Evolutionary conservation across 2,329 filamentous ascomycete species (phyloP), one percentile per base, ranked within the genome.

Genomic region (Rachicladosporium sp.): DNA sequence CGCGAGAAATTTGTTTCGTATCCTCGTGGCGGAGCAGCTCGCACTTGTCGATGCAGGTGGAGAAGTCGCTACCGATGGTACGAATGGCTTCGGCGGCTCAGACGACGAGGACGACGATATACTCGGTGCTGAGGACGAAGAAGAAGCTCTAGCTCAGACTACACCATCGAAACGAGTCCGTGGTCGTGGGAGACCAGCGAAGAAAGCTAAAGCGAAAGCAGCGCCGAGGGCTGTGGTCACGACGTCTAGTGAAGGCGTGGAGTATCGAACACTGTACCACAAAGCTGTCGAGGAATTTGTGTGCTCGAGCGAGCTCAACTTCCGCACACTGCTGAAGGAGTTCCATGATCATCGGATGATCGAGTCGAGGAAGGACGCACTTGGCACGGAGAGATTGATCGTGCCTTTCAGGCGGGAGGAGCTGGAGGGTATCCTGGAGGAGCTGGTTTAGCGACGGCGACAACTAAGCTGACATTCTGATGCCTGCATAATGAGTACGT

Each of bases 321-420:
- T 96, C 65, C 74, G 91, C 44, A 94, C 88, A 19, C 60, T 98
- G 56, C 63, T 98, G 46, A 96, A 96, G 64, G 91, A 98, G 73
- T 91, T 98, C 60, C 86, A 95, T 57, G 91, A 98, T 54, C 91
- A 98, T 66, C 86, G 95, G 56, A 96, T 98, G 78, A 82, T 98
- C 46, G 85, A 85, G 40, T 93, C 83, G 45, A 76, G 79, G 46
- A 89, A 89, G 56, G 89, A 98, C 59, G 73, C 75, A 0, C 68
- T 88, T 41, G 91, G 91, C 3, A 88, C 82, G 2, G 91, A 96
- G 58, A 67, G 91, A 38, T 62, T 98, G 35, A 82, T 83, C 49
- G 76, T 94, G 10, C 91, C 91, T 0, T 86, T 96, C 55, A 71
- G 80, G 33, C 81, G 80, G 50, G 87, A 93, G 47, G 91, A 98